phyloP scores from a whole-genome alignment of 306 rosid genomes.

The Gynostemma pentaphyllum region DNA sequence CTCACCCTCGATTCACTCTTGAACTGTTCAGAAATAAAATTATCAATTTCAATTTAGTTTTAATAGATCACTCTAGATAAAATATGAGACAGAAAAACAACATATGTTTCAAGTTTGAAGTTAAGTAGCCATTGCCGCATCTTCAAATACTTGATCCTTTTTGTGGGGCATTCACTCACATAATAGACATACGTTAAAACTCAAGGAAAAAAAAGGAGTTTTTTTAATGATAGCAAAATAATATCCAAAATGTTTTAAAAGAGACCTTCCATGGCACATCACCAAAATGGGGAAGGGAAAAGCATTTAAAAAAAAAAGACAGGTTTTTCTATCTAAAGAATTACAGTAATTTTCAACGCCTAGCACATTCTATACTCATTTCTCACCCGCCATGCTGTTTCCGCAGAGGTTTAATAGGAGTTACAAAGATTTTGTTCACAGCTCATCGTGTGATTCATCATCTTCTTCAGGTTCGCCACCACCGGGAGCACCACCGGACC shows the following conservation, averaged over 20 bases:
- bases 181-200: not conserved
- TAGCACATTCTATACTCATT: slow-evolving; percentile 16
- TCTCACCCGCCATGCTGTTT: slow-evolving; percentile 2
- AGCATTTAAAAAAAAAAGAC: not conserved
- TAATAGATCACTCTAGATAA: too few species aligned
- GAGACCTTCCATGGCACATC: not conserved
- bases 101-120: too few species aligned
- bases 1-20: too few species aligned
- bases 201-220: not conserved
- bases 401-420: slow-evolving; percentile 8
- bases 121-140: too few species aligned
- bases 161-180: too few species aligned
- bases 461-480: slow-evolving; percentile 38
- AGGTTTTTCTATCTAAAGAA: slow-evolving; percentile 3
- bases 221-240: not conserved
- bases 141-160: too few species aligned
- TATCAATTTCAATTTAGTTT: too few species aligned
- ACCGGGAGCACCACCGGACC: slow-evolving; percentile 81
- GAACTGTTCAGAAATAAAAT: too few species aligned
- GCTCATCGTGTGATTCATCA: slow-evolving; percentile 87
- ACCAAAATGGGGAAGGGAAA: not conserved
- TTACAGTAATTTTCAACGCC: not conserved
- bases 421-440: slow-evolving; percentile 22
- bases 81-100: too few species aligned
- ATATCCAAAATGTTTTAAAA: slow-evolving; percentile 8